Conservation (phyloP, 192 early-diverging fungal genomes). For the Allomyces javanicus region DNA sequence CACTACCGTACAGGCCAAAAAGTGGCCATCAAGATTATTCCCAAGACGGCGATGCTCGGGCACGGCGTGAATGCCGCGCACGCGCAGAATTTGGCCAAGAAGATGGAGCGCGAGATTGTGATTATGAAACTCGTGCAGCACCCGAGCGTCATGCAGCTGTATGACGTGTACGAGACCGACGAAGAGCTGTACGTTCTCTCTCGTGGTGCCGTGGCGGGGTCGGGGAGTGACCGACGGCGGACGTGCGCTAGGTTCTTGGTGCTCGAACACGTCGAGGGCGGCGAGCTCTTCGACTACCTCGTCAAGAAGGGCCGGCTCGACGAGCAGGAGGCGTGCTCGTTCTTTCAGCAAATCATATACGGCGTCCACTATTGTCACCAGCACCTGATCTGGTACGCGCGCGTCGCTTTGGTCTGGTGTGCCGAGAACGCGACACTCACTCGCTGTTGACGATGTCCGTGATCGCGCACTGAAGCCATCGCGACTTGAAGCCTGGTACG, state of each 20-base stretch:
- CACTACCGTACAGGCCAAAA: constrained; percentile 28
- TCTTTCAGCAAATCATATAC: constrained; percentile 41
- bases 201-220: too few species aligned
- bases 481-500: neutral
- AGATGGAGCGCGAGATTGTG: constrained; percentile 31
- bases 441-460: constrained; percentile 7
- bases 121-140: constrained; percentile 35
- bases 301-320: constrained; percentile 25
- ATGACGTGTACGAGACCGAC: constrained; percentile 24
- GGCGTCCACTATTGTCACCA: constrained; percentile 32
- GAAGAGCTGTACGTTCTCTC: neutral
- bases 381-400: constrained; percentile 29
- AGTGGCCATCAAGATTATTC: constrained; percentile 32
- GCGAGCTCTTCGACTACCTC: constrained; percentile 39
- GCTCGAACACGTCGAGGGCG: constrained; percentile 35
- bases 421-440: neutral
- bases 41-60: constrained; percentile 8
- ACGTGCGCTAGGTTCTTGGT: constrained; percentile 19
- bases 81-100: constrained; percentile 20
- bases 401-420: too few species aligned
- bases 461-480: constrained; percentile 23
- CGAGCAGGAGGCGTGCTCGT: constrained; percentile 26
- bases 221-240: too few species aligned
- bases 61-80: constrained; percentile 6
- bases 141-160: constrained; percentile 26